A percentile compares a stretch with the other conserved stretches of the same genome.
Evolutionary conservation across 2,329 filamentous ascomycete genomes (phyloP).

Genomic region (Rutstroemia sydowiana): DNA sequence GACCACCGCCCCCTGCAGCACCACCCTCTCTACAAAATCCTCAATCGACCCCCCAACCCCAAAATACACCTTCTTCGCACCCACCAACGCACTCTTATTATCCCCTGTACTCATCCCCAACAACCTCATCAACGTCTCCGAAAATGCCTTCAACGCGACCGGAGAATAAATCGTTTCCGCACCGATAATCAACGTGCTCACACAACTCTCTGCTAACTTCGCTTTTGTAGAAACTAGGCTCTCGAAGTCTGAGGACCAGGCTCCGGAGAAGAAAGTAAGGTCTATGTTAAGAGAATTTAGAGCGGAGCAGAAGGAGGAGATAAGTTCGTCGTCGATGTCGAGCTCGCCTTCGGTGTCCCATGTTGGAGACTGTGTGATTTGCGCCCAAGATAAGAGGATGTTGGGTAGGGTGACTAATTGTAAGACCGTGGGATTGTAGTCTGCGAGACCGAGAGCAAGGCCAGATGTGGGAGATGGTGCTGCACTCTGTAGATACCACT

Average conservation of each 20-base stretch:
- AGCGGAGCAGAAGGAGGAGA: conserved; percentile 49
- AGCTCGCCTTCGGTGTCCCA: conserved; percentile 29
- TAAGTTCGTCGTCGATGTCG: conserved; percentile 37
- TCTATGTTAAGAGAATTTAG: conserved; percentile 45
- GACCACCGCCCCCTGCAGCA: conserved; percentile 41
- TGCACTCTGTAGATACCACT: conserved; percentile 40
- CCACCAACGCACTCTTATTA: conserved; percentile 50
- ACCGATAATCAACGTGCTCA: conserved; percentile 50
- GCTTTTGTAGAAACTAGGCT: conserved; percentile 39
- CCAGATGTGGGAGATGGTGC: neutral
- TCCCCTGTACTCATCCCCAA: conserved; percentile 37
- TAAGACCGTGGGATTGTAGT: conserved; percentile 75
- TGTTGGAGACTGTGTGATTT: conserved; percentile 11
- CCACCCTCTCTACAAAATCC: conserved; percentile 55
- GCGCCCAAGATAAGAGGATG: conserved; percentile 59
- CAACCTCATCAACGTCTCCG: conserved; percentile 55
- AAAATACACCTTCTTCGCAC: conserved; percentile 76
- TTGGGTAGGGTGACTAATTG: conserved; percentile 75
- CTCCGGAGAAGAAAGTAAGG: conserved; percentile 65
- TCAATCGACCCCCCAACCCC: conserved; percentile 77
- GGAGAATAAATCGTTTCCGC: conserved; percentile 82
- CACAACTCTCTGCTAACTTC: conserved; percentile 25
- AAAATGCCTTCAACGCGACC: conserved; percentile 60
- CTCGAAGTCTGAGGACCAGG: conserved; percentile 62
- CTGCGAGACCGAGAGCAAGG: conserved; percentile 60